Evolutionary conservation across 2,329 filamentous ascomycete genomes (phyloP).

Genomic region (Trichoderma koningiopsis): DNA sequence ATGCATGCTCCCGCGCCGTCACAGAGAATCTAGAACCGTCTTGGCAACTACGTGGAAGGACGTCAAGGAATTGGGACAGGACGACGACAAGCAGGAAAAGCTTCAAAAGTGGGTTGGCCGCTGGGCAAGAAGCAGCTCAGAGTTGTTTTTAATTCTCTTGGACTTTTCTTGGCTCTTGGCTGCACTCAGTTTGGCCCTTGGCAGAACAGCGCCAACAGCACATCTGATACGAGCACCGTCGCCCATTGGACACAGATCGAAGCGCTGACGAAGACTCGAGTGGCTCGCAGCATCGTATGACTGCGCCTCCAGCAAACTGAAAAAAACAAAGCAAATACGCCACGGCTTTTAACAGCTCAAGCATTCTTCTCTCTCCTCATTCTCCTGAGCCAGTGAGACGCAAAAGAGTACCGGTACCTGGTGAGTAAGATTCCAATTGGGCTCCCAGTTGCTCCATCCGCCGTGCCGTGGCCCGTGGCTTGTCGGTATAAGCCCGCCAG

Average conservation of each 20-base stretch:
- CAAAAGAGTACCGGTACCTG: not conserved
- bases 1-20: conserved; percentile 12
- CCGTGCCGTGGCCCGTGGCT: conserved; percentile 16
- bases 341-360: not conserved
- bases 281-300: conserved; percentile 3
- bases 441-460: conserved; percentile 15
- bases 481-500: conserved; percentile 14
- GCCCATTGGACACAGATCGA: not conserved
- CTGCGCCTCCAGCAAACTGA: conserved; percentile 7
- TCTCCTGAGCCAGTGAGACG: not conserved
- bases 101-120: not conserved
- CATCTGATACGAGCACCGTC: not conserved
- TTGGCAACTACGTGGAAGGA: conserved; percentile 10
- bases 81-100: not conserved
- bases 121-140: not conserved
- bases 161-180: conserved; percentile 1
- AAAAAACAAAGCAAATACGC: not conserved
- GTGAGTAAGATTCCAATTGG: conserved; percentile 14
- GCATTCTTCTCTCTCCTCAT: not conserved
- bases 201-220: conserved; percentile 4
- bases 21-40: not conserved
- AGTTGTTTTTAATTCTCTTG: not conserved
- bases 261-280: not conserved
- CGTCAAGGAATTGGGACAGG: conserved; percentile 3
- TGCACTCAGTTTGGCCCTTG: conserved; percentile 2